Conservation (phyloP, 164 flowering plant genomes). For the Annona squamosa region DNA sequence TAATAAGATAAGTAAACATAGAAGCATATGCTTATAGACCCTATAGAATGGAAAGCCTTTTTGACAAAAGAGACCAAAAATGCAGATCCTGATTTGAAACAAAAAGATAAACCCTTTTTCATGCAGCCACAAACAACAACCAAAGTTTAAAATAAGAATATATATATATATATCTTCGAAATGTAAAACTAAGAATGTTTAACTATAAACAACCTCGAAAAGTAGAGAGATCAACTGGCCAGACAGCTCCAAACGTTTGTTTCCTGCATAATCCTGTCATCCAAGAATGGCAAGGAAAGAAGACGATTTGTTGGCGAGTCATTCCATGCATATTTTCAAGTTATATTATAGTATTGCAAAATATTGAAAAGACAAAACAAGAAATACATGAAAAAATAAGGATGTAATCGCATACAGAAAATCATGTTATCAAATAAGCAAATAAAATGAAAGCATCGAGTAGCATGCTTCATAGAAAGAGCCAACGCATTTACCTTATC, state of each 20-base stretch:
- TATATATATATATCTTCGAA: too few relatives aligned
- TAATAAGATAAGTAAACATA: too few relatives aligned
- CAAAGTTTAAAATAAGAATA: too few relatives aligned
- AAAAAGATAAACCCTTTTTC: too few relatives aligned
- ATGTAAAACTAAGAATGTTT: neutral
- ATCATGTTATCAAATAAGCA: too few relatives aligned
- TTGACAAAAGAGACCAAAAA: too few relatives aligned
- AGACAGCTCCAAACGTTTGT: conserved; percentile 90
- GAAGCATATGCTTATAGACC: too few relatives aligned
- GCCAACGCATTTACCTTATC: conserved; percentile 57
- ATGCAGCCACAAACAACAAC: too few relatives aligned
- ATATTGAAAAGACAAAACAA: neutral
- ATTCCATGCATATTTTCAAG: neutral
- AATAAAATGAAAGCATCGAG: neutral
- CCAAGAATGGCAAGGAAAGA: neutral
- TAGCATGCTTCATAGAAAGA: neutral
- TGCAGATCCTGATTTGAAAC: too few relatives aligned
- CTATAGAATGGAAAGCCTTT: too few relatives aligned
- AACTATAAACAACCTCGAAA: conserved; percentile 56
- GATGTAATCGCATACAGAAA: neutral
- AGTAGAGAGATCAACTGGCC: conserved; percentile 82
- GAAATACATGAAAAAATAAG: neutral
- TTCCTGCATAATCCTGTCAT: conserved; percentile 91
- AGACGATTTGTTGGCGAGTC: neutral
- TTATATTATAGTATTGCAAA: too few relatives aligned